These are phyloP conservation scores for Cyberlindnera meyerae DNA, from an alignment of 805 yeast species.

Conservation along the genomic window DNA sequence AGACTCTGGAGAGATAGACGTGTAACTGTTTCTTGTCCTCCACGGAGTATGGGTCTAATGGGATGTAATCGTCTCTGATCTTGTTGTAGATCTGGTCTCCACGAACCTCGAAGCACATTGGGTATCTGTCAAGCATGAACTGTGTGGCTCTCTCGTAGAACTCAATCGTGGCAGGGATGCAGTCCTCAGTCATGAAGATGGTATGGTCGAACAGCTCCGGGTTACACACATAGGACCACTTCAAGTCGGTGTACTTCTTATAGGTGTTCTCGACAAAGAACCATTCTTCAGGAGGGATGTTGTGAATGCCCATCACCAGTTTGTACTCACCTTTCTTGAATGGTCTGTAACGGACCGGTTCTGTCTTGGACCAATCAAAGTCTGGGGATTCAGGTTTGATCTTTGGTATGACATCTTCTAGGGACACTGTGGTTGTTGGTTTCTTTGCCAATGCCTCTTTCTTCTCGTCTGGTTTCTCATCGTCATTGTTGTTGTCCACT, in stretches of 20 bases:
- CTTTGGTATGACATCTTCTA: background rate
- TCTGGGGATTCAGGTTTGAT: conserved; percentile 30
- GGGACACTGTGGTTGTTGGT: background rate
- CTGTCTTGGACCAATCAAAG: conserved; percentile 39
- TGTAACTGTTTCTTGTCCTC: conserved; percentile 17
- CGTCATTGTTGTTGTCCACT: background rate
- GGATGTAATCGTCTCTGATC: conserved; percentile 24
- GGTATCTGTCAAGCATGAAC: conserved; percentile 24
- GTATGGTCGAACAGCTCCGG: conserved; percentile 31
- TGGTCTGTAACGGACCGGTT: conserved; percentile 49
- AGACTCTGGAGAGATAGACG: conserved; percentile 15
- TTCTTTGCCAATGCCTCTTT: background rate
- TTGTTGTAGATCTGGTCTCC: conserved; percentile 22
- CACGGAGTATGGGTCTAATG: conserved; percentile 23
- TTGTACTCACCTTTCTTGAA: conserved; percentile 57
- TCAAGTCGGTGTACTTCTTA: conserved; percentile 36
- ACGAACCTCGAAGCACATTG: conserved; percentile 21
- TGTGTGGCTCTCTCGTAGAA: conserved; percentile 21
- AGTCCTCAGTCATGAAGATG: conserved; percentile 29
- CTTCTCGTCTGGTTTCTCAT: background rate
- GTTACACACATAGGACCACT: conserved; percentile 31
- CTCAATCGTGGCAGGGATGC: conserved; percentile 20
- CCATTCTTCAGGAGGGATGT: conserved; percentile 48
- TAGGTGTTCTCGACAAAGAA: conserved; percentile 60
- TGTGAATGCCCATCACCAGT: conserved; percentile 58